A percentile compares a stretch with the other conserved stretches of the same genome.
Conservation (phyloP, 2,329 filamentous ascomycete species). For the Botrytis galanthina region DNA sequence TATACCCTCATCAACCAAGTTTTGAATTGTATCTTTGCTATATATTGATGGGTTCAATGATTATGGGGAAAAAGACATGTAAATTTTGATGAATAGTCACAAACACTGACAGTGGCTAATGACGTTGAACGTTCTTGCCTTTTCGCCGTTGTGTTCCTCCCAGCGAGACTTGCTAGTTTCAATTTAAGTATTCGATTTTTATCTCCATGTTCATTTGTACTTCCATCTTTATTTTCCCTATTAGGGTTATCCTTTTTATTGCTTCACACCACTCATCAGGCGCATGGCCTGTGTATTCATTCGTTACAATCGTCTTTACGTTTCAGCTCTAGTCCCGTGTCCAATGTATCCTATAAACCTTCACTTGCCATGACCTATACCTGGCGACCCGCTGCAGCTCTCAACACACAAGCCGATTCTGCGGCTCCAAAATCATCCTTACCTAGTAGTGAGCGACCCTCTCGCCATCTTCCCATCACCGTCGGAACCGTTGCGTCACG, state of each 20-base stretch:
- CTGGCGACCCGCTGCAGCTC: slow-evolving; percentile 20
- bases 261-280: neutral
- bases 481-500: slow-evolving; percentile 40
- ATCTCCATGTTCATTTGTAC: neutral
- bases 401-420: slow-evolving; percentile 21
- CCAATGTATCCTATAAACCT: neutral
- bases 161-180: neutral
- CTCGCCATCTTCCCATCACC: slow-evolving; percentile 30
- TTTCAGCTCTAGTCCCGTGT: neutral
- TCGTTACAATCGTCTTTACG: slow-evolving; percentile 15
- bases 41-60: neutral
- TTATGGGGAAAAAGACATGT: neutral
- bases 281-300: slow-evolving; percentile 7
- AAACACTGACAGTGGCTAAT: neutral
- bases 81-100: neutral
- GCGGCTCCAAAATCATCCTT: neutral
- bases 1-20: neutral
- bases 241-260: neutral
- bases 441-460: neutral
- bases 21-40: neutral
- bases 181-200: neutral
- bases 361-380: slow-evolving; percentile 31
- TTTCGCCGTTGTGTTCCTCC: neutral
- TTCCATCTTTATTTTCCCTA: slow-evolving; percentile 4
- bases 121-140: slow-evolving; percentile 21